phyloP scores from a whole-genome alignment of 2,329 filamentous ascomycete species.

The Calonectria naviculata region DNA sequence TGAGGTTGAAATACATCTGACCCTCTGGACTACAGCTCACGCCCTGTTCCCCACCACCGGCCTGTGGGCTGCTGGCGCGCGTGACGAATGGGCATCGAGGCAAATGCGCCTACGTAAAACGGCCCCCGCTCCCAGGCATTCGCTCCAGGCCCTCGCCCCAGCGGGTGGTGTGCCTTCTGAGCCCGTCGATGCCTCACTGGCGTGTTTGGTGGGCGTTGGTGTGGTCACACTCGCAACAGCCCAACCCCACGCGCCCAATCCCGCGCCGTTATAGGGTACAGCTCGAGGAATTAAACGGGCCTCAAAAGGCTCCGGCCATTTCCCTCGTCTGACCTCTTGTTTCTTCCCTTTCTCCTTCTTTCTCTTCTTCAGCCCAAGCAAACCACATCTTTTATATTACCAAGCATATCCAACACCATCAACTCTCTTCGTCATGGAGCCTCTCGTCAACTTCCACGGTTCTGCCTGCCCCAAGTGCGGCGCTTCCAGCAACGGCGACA shows the following conservation, averaged over 20 bases:
- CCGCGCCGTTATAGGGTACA: neutral
- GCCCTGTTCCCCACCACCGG: too few species aligned
- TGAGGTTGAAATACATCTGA: too few species aligned
- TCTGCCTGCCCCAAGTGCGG: conserved; percentile 68
- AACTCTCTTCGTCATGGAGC: conserved; percentile 40
- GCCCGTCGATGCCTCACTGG: neutral
- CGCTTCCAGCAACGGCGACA: conserved; percentile 52
- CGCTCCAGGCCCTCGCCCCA: neutral
- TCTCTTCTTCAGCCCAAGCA: conserved; percentile 11
- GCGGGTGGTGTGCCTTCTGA: too few species aligned
- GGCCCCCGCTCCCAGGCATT: conserved; percentile 15
- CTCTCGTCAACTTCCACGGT: conserved; percentile 50
- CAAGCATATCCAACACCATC: neutral
- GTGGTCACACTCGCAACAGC: neutral
- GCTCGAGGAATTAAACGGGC: neutral
- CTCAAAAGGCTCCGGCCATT: neutral
- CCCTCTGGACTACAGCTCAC: too few species aligned
- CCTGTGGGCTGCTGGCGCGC: neutral
- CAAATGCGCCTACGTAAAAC: conserved; percentile 16
- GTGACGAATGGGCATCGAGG: conserved; percentile 9
- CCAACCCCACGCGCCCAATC: neutral
- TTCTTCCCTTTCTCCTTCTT: neutral
- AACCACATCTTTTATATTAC: neutral
- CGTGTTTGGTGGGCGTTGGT: neutral
- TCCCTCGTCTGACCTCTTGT: neutral